Evolutionary conservation across 179 eudicot species (phyloP), one percentile per base, ranked within the genome.

Genomic region (Silene noctiflora): DNA sequence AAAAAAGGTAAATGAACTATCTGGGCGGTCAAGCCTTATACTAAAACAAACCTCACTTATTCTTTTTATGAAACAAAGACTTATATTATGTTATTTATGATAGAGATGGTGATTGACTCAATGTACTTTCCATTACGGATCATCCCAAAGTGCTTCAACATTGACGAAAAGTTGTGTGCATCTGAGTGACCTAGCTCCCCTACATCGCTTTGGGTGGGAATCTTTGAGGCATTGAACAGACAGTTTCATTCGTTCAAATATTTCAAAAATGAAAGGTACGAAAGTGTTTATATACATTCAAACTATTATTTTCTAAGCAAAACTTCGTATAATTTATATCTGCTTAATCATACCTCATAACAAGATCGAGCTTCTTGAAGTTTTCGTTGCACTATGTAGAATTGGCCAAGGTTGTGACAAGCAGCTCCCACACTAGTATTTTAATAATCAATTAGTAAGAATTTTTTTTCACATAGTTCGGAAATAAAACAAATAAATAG

Each of bases 321-420:
- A n/a, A n/a, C n/a, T n/a, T n/a, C n/a, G n/a, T 69, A 53, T 53
- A 24, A 48, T 39, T 62, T 44, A 62, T 59, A 67, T 61, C 56
- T 76, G 8, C 10, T 65, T 31, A 9, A 42, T 13, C 33, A 58
- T 87, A 94, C 98, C 93, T 92, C 97, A 72, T 94, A 94, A 85
- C 86, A 87, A 63, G 67, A 76, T 75, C 81, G 90, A 79, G 98
- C 94, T 76, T 87, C 84, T 74, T 91, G 91, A 67, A 94, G 81
- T 84, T 89, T 87, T 68, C 88, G 77, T 75, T 89, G 96, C 64
- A 75, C 85, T 74, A 89, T 83, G 80, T 89, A 92, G 81, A 94
- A 94, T 73, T 89, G 97, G 51, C 97, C 98, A 53, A 94, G 88
- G 81, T 94, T 94, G 84, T 94, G 98, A 79, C 89, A 81, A 68